Base-by-base conservation (phyloP, 1,284 basidiomycete species). In the Porodaedalea pini region DNA sequence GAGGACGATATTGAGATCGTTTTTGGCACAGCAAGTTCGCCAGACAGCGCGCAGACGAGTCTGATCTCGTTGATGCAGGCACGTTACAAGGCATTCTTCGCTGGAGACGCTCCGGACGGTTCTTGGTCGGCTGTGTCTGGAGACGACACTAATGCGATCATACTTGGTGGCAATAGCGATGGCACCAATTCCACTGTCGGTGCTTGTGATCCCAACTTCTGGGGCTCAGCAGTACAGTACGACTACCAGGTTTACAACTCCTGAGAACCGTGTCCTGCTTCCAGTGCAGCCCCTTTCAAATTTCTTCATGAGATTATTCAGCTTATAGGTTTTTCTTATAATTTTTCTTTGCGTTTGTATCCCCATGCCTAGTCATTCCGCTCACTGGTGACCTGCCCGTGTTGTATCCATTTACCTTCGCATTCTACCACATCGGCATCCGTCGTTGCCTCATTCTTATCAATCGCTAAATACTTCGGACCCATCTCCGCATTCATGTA, bases 1-100 rank as follows among this genome's bases (percentile, higher is more conserved):
- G 78, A 87, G 66, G 86, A 88, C 64, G 86, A 89, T 64, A 88
- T 89, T 55, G 72, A 83, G 73, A 85, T 89, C 66, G 79, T 88
- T 81, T 90, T 90, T 66, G 88, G 87, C 47, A 88, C 86, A 0
- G 81, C 77, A 21, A 67, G 75, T 4, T 80, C 71, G 64, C 83
- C 86, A 3, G 81, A 71, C n/a, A 47, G 73, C 8, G 78, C 74
- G 2, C 86, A 89, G 68, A 66, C 78, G 2, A 72, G 79, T 5
- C 74, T 90, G 37, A 80, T 77, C 43, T 69, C 68, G n/a, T 80
- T 89, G 67, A 79, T 89, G 64, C 87, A 89, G 67, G 75, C 76
- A 27, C 80, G 86, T 29, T 88, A 87, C 72, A 78, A 73, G 61
- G 75, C 80, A n/a, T 90, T 90, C 75, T 69, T 90, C 43, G 58